Evolutionary conservation across 306 rosid genomes (phyloP).

Genomic region (Corylus avellana): DNA sequence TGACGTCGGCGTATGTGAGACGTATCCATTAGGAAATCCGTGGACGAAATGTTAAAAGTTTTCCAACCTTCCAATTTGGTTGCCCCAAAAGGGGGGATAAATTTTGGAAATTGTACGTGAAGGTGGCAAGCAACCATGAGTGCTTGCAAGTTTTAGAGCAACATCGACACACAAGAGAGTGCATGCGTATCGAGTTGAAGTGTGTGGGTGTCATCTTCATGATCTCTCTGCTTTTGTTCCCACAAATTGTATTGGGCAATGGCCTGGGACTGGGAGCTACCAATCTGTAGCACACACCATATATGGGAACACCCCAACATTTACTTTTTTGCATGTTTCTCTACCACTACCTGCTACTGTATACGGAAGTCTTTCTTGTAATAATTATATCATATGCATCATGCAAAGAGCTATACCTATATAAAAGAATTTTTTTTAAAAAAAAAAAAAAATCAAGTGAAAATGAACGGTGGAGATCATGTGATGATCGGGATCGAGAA

Average conservation of each 20-base stretch:
- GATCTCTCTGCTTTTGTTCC: slow-evolving; percentile 30
- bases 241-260: slow-evolving; percentile 13
- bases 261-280: slow-evolving; percentile 6
- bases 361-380: slow-evolving; percentile 1
- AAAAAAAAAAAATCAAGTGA: too few relatives aligned
- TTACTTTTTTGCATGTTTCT: slow-evolving; percentile 45
- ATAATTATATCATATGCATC: neutral
- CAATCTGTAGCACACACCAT: slow-evolving; percentile 13
- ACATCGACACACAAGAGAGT: slow-evolving; percentile 8
- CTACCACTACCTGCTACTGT: slow-evolving; percentile 5
- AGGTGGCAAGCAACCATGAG: slow-evolving; percentile 22
- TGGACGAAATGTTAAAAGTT: too few relatives aligned
- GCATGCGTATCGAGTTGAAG: slow-evolving; percentile 25
- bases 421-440: too few relatives aligned
- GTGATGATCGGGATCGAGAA: too few relatives aligned
- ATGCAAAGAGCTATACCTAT: too few relatives aligned
- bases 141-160: slow-evolving; percentile 33
- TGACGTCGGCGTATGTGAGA: too few relatives aligned
- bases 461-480: too few relatives aligned
- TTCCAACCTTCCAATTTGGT: neutral
- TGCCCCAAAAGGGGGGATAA: neutral
- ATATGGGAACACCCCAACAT: slow-evolving; percentile 41
- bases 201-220: slow-evolving; percentile 42
- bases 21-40: neutral
- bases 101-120: too few relatives aligned